Percentiles rank a stretch among this genome's conserved stretches.
Evolutionary conservation across 805 yeast species (phyloP).

Genomic region (Nakazawaea wickerhamii): DNA sequence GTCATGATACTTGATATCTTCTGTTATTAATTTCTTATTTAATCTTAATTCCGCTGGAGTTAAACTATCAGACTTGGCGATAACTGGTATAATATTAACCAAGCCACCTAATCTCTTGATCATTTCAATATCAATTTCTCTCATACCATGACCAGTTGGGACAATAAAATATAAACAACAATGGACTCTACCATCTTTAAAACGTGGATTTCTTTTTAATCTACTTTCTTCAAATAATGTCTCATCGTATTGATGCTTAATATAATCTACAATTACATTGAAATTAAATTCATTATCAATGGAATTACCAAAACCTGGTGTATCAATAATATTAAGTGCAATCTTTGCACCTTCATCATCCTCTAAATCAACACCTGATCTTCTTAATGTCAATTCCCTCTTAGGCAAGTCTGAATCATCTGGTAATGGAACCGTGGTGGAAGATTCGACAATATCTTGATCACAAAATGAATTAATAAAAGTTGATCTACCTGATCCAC

Average conservation of each 20-base stretch:
- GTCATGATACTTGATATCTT: constrained; percentile 66
- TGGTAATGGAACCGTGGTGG: constrained; percentile 49
- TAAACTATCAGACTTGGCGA: constrained; percentile 75
- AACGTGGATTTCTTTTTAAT: constrained; percentile 79
- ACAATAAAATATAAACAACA: constrained; percentile 73
- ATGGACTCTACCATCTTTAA: constrained; percentile 80
- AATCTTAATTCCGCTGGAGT: constrained; percentile 63
- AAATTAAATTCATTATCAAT: constrained; percentile 65
- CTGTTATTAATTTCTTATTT: constrained; percentile 69
- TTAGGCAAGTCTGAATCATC: constrained; percentile 49
- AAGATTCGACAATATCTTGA: constrained; percentile 73
- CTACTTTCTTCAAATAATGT: constrained; percentile 75
- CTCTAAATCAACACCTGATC: constrained; percentile 77
- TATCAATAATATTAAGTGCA: constrained; percentile 68
- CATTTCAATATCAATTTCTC: constrained; percentile 68
- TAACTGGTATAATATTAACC: constrained; percentile 80
- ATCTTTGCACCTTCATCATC: constrained; percentile 84
- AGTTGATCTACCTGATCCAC: constrained; percentile 88
- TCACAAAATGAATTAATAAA: constrained; percentile 88
- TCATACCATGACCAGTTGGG: constrained; percentile 57
- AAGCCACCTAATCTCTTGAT: constrained; percentile 64
- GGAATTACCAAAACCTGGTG: constrained; percentile 79
- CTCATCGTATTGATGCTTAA: constrained; percentile 80
- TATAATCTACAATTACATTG: constrained; percentile 66
- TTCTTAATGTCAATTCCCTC: constrained; percentile 59